These are phyloP conservation scores for Glomus cerebriforme DNA, from an alignment of 192 early-diverging fungal genomes.

Conservation along the genomic window DNA sequence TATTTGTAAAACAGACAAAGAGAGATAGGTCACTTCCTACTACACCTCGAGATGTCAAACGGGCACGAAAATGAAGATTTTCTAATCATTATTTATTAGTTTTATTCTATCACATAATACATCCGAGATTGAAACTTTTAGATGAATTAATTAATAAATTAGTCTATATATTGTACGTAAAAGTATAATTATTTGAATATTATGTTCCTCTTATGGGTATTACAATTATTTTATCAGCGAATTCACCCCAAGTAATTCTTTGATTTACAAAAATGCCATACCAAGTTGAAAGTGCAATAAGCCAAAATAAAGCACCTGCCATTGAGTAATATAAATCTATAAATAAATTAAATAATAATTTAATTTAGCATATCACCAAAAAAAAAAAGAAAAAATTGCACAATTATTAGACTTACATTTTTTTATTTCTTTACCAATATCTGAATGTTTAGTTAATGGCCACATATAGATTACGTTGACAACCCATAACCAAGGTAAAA, in stretches of 20 bases:
- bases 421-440: slow-evolving; percentile 51
- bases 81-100: neutral
- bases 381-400: neutral
- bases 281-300: slow-evolving; percentile 58
- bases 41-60: slow-evolving; percentile 8
- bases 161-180: neutral
- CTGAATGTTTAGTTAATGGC: slow-evolving; percentile 51
- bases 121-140: neutral
- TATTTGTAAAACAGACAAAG: neutral
- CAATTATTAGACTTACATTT: slow-evolving; percentile 48
- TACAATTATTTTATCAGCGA: slow-evolving; percentile 57
- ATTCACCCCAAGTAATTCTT: slow-evolving; percentile 59
- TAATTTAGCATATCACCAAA: neutral
- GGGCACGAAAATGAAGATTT: neutral
- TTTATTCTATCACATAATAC: no score
- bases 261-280: slow-evolving; percentile 61
- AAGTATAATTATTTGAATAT: neutral
- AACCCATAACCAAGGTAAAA: slow-evolving; percentile 71
- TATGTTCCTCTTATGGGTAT: neutral
- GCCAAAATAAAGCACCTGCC: slow-evolving; percentile 48
- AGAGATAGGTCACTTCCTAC: neutral
- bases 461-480: slow-evolving; percentile 71
- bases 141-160: neutral
- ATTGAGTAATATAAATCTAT: slow-evolving; percentile 61
- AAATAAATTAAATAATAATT: neutral